A percentile compares a stretch with the other conserved stretches of the same genome.
Evolutionary conservation across 2,329 filamentous ascomycete species (phyloP).

Genomic region (Fusarium piperis): DNA sequence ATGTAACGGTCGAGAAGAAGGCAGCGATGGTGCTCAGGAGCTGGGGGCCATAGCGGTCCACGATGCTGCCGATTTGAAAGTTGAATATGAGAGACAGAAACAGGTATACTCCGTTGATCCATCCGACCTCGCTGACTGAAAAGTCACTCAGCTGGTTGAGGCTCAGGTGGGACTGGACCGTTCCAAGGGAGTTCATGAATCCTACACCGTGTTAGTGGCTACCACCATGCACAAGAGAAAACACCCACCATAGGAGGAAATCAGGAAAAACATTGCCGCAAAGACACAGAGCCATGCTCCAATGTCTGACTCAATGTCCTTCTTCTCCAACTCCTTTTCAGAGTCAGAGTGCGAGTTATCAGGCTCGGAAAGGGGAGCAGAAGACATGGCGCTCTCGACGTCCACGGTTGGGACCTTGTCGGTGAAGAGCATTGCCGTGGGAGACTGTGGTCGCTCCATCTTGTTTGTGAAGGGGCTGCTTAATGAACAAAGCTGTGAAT

Average conservation of each 20-base stretch:
- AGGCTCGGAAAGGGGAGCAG: not conserved
- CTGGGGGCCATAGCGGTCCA: conserved; percentile 57
- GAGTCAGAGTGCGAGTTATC: conserved; percentile 1
- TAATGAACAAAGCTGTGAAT: not conserved
- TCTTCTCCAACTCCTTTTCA: not conserved
- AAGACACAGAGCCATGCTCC: conserved; percentile 31
- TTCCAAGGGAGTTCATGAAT: conserved; percentile 57
- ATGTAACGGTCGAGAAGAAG: conserved; percentile 47
- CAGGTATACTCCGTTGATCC: conserved; percentile 57
- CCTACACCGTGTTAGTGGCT: conserved; percentile 38
- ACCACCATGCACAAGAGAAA: not conserved
- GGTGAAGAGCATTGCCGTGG: not conserved
- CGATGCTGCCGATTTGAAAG: conserved; percentile 57
- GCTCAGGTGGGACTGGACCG: conserved; percentile 56
- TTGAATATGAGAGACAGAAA: conserved; percentile 56
- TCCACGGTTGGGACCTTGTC: not conserved
- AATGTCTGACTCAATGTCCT: conserved; percentile 16
- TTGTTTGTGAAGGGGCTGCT: not conserved
- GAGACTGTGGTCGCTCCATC: not conserved
- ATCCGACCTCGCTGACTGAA: conserved; percentile 54
- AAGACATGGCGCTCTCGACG: not conserved
- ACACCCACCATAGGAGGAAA: conserved; percentile 25
- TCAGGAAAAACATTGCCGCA: conserved; percentile 27
- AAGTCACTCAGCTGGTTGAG: conserved; percentile 53
- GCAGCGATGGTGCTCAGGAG: conserved; percentile 50